Conservation (phyloP, 192 early-diverging fungal genomes). For the Physocladia obscura region DNA sequence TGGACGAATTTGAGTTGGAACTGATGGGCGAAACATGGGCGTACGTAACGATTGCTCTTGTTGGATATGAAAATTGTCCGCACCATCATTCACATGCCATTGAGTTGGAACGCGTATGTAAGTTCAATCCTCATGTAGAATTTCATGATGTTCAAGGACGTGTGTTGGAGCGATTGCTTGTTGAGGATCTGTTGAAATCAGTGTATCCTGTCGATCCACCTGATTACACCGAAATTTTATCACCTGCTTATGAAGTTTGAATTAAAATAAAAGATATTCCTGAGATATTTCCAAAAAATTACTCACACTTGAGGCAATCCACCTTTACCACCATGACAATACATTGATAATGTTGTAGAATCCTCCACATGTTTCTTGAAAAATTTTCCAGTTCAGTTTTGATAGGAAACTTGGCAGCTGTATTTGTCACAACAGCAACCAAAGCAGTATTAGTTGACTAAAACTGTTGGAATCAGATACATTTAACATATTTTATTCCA, state of each 20-base stretch:
- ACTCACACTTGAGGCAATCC: no score
- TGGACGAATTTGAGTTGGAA: conserved; percentile 13
- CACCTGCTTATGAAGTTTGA: neutral
- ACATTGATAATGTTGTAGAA: no score
- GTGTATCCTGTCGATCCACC: conserved; percentile 21
- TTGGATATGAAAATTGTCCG: conserved; percentile 1
- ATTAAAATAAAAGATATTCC: neutral
- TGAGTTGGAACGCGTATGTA: conserved; percentile 1
- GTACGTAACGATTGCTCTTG: conserved; percentile 9
- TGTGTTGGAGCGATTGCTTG: neutral
- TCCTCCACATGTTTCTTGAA: no score
- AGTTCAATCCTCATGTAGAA: conserved; percentile 6
- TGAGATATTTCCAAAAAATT: no score
- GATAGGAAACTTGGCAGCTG: no score
- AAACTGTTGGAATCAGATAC: no score
- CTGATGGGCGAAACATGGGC: conserved; percentile 9
- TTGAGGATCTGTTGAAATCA: conserved; percentile 7
- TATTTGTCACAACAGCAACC: no score
- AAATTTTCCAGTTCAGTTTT: no score
- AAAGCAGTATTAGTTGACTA: no score
- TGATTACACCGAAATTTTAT: neutral
- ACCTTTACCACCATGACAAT: no score
- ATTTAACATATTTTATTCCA: no score
- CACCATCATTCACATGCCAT: conserved; percentile 13
- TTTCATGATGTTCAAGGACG: conserved; percentile 10